Conservation (phyloP, 805 yeast species). For the Yamadazyma akitaensis region DNA sequence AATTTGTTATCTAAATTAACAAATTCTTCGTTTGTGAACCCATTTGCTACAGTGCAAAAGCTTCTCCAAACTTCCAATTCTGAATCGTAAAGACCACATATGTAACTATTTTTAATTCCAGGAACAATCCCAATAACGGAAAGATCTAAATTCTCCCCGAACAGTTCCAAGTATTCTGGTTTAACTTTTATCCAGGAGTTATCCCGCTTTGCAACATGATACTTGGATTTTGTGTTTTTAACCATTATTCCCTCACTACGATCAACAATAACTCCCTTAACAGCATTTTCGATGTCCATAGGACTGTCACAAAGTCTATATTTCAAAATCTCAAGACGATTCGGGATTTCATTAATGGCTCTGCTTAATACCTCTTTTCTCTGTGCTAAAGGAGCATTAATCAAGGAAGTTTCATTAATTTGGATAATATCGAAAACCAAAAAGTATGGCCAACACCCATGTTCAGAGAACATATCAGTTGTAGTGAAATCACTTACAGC, state of each 20-base stretch:
- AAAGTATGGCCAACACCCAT: constrained; percentile 49
- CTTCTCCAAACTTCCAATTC: constrained; percentile 50
- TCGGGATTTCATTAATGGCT: constrained; percentile 44
- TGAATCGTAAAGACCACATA: constrained; percentile 64
- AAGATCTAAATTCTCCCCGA: constrained; percentile 83
- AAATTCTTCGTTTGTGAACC: constrained; percentile 65
- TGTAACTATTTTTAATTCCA: constrained; percentile 66
- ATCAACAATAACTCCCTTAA: constrained; percentile 54
- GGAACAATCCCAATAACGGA: constrained; percentile 75
- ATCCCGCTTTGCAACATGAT: constrained; percentile 50
- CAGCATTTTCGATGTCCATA: constrained; percentile 52
- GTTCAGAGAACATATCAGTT: constrained; percentile 29
- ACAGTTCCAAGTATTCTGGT: constrained; percentile 83
- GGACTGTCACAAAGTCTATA: constrained; percentile 40
- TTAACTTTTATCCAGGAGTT: constrained; percentile 84
- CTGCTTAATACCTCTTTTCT: constrained; percentile 52
- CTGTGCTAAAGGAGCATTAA: constrained; percentile 48
- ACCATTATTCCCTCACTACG: constrained; percentile 82
- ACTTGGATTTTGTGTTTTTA: constrained; percentile 58
- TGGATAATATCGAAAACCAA: constrained; percentile 72
- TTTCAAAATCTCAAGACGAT: constrained; percentile 49
- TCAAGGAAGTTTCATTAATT: constrained; percentile 63
- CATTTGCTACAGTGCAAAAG: constrained; percentile 81
- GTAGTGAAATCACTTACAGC: constrained; percentile 39
- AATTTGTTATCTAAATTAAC: constrained; percentile 55